phyloP scores from a whole-genome alignment of 2,329 filamentous ascomycete species.

The Geosmithia morbida region DNA sequence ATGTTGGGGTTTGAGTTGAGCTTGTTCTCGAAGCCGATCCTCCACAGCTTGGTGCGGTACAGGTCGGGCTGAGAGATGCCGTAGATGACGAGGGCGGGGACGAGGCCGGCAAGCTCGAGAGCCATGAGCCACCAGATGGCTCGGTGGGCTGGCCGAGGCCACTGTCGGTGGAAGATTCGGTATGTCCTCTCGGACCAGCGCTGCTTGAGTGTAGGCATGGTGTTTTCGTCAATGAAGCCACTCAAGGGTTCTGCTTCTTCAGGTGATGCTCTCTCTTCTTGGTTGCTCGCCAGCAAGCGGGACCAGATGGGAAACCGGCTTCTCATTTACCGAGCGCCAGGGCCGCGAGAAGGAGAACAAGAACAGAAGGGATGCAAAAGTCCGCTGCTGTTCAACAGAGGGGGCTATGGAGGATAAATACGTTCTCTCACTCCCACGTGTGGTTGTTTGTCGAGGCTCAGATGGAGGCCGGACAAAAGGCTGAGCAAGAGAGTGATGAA shows the following conservation, averaged over 20 bases:
- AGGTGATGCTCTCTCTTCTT: neutral
- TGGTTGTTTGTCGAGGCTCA: too few relatives aligned
- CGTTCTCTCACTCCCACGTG: too few relatives aligned
- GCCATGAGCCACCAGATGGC: conserved; percentile 50
- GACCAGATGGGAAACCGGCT: neutral
- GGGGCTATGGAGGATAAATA: too few relatives aligned
- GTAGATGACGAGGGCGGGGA: conserved; percentile 55
- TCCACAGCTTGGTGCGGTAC: conserved; percentile 60
- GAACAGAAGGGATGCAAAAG: too few relatives aligned
- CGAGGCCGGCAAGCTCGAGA: conserved; percentile 49
- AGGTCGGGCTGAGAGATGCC: conserved; percentile 60
- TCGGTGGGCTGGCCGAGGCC: conserved; percentile 33
- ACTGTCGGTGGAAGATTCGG: conserved; percentile 42
- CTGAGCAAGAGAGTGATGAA: neutral
- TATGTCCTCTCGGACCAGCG: conserved; percentile 17
- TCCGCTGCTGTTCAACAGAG: too few relatives aligned
- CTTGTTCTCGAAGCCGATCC: conserved; percentile 52
- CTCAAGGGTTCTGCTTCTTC: neutral
- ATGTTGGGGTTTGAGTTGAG: conserved; percentile 63
- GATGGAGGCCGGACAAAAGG: neutral
- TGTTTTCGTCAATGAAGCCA: neutral
- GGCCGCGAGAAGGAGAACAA: too few relatives aligned
- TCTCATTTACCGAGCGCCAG: neutral
- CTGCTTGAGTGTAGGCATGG: conserved; percentile 5
- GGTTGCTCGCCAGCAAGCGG: conserved; percentile 1